Evolutionary conservation across 2,329 filamentous ascomycete genomes (phyloP).

Genomic region (Ophiostoma australiae): DNA sequence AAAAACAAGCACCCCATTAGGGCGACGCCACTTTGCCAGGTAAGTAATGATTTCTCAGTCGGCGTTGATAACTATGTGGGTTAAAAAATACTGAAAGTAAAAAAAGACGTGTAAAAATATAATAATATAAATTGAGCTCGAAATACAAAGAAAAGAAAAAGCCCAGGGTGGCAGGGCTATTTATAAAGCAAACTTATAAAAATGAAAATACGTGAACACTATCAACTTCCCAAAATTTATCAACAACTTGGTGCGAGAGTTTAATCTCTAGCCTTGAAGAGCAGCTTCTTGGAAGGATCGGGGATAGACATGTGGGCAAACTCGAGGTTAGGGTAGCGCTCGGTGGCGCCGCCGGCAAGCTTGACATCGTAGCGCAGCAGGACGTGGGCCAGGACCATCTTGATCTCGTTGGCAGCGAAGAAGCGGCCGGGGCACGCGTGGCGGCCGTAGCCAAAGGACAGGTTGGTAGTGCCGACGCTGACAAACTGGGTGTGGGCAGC

Average conservation of each 20-base stretch:
- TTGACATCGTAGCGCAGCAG: slow-evolving; percentile 34
- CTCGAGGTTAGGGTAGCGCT: slow-evolving; percentile 31
- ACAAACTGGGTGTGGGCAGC: slow-evolving; percentile 39
- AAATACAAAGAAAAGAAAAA: neutral
- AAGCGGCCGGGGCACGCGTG: slow-evolving; percentile 40
- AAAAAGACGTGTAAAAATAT: neutral
- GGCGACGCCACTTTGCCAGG: too few relatives aligned
- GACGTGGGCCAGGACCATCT: slow-evolving; percentile 34
- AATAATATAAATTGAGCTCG: neutral
- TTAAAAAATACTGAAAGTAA: neutral
- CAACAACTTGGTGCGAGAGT: neutral
- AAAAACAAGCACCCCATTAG: neutral
- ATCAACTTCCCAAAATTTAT: neutral
- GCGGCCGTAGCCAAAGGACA: slow-evolving; percentile 37
- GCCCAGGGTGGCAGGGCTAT: neutral
- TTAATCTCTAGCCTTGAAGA: neutral
- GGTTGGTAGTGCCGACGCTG: slow-evolving; percentile 33
- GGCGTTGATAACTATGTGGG: too few relatives aligned
- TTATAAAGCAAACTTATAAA: neutral
- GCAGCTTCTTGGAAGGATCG: neutral
- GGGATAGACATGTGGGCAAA: slow-evolving; percentile 23
- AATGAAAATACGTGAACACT: neutral
- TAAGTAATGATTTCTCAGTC: too few relatives aligned
- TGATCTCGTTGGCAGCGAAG: slow-evolving; percentile 39
- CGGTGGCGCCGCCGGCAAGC: slow-evolving; percentile 28